These are phyloP conservation scores for Sanghuangporus baumii DNA, from an alignment of 1,284 basidiomycete species.

Conservation along the genomic window DNA sequence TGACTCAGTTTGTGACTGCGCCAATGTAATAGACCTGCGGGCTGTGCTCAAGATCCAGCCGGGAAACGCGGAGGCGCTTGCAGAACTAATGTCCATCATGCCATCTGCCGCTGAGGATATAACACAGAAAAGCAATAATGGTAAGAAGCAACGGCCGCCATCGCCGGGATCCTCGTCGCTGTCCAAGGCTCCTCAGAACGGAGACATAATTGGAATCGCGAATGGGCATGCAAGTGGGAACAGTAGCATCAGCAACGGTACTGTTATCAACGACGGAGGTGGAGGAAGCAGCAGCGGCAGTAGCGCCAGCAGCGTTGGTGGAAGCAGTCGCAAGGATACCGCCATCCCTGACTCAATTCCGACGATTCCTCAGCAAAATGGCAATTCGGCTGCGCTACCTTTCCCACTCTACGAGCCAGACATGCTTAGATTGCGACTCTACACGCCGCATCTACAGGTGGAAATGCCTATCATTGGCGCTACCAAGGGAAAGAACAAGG, in stretches of 20 bases:
- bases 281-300: neutral
- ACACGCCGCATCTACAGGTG: conserved; percentile 37
- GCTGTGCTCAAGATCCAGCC: conserved; percentile 55
- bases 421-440: conserved; percentile 46
- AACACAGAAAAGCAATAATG: neutral
- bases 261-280: neutral
- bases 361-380: too few relatives aligned
- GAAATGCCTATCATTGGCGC: conserved; percentile 31
- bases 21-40: conserved; percentile 44
- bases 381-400: conserved; percentile 30
- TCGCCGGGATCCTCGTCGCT: conserved; percentile 11
- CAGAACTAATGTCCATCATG: conserved; percentile 43
- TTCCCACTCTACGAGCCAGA: conserved; percentile 45
- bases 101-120: conserved; percentile 24
- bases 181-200: neutral
- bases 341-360: neutral
- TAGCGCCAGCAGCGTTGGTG: neutral
- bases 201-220: neutral
- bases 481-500: conserved; percentile 25
- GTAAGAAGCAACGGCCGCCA: neutral
- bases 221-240: neutral
- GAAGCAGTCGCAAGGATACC: neutral
- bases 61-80: conserved; percentile 48
- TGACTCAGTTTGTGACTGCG: neutral
- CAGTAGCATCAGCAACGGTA: neutral